Evolutionary conservation across 1,139 yeast genomes (phyloP).

Genomic region (Pichia sp.): DNA sequence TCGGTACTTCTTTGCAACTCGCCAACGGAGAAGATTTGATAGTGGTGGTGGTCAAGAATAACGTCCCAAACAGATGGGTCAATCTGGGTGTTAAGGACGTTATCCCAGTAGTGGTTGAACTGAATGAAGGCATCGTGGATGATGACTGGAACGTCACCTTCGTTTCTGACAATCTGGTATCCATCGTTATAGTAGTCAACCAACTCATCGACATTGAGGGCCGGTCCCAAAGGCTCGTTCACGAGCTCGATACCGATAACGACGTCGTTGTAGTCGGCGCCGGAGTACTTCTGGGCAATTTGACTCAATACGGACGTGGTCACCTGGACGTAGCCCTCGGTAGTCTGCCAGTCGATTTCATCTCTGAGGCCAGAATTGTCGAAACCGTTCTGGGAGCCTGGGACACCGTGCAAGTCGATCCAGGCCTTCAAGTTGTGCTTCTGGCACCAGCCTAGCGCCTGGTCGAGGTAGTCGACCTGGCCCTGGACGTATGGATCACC

Average conservation of each 20-base stretch:
- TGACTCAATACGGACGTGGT: slow-evolving; percentile 44
- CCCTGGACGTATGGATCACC: slow-evolving; percentile 58
- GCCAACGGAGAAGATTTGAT: slow-evolving; percentile 50
- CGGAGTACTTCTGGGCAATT: slow-evolving; percentile 45
- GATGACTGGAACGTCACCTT: slow-evolving; percentile 41
- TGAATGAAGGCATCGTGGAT: slow-evolving; percentile 56
- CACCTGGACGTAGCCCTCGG: slow-evolving; percentile 44
- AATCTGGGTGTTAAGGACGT: slow-evolving; percentile 38
- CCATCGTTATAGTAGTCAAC: slow-evolving; percentile 41
- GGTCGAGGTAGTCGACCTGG: slow-evolving; percentile 49
- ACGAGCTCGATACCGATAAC: slow-evolving; percentile 59
- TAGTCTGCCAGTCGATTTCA: slow-evolving; percentile 49
- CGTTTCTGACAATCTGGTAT: slow-evolving; percentile 37
- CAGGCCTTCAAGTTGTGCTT: slow-evolving; percentile 65
- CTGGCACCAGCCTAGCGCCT: slow-evolving; percentile 74
- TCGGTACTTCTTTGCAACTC: slow-evolving; percentile 40
- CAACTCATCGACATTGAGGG: slow-evolving; percentile 38
- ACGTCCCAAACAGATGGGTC: slow-evolving; percentile 34
- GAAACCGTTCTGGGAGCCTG: slow-evolving; percentile 97
- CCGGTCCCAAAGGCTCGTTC: slow-evolving; percentile 58
- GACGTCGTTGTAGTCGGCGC: slow-evolving; percentile 41
- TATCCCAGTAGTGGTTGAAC: slow-evolving; percentile 46
- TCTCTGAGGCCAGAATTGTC: slow-evolving; percentile 92
- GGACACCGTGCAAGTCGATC: slow-evolving; percentile 93
- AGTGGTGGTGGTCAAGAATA: slow-evolving; percentile 62